A percentile compares a stretch with the other conserved stretches of the same genome.
Conservation (phyloP, 495 filamentous ascomycete genomes). For the Talaromyces nanjingensis region DNA sequence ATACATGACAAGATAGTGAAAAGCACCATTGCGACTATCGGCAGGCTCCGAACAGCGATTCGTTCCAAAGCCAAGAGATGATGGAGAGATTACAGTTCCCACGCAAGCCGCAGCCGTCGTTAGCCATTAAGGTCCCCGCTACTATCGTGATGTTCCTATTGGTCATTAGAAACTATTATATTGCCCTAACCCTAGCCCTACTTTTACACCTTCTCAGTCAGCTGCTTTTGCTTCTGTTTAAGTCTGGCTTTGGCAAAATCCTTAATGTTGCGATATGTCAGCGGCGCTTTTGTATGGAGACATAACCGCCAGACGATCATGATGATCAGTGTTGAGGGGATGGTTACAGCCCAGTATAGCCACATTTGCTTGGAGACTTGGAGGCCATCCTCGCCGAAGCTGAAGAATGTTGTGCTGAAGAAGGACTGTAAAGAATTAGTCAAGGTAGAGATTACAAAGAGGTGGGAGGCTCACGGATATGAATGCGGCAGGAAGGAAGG, state of each 20-base stretch:
- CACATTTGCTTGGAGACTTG: constrained; percentile 9
- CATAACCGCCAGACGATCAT: constrained; percentile 1
- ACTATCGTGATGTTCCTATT: not conserved
- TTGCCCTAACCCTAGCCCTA: not conserved
- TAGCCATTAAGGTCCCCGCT: not conserved
- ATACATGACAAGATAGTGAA: not conserved
- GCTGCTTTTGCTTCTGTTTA: not conserved
- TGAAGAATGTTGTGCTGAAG: constrained; percentile 33
- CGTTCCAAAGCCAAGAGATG: not conserved
- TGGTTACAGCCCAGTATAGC: constrained; percentile 9
- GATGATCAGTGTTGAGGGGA: constrained; percentile 6
- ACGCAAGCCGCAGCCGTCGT: not conserved
- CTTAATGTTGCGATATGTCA: not conserved
- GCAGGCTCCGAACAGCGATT: not conserved
- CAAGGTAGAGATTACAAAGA: not conserved
- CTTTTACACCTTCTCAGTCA: not conserved
- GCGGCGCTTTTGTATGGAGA: constrained; percentile 1
- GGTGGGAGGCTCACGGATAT: constrained; percentile 17
- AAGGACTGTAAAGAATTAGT: constrained; percentile 11
- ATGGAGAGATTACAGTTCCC: not conserved
- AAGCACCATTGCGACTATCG: not conserved
- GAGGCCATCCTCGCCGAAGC: constrained; percentile 12
- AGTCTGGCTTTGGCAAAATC: not conserved
- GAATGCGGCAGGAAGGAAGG: constrained; percentile 32
- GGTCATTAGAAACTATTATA: not conserved